Base-by-base conservation (phyloP, 345 rosid genomes). In the Citropsis articulata region DNA sequence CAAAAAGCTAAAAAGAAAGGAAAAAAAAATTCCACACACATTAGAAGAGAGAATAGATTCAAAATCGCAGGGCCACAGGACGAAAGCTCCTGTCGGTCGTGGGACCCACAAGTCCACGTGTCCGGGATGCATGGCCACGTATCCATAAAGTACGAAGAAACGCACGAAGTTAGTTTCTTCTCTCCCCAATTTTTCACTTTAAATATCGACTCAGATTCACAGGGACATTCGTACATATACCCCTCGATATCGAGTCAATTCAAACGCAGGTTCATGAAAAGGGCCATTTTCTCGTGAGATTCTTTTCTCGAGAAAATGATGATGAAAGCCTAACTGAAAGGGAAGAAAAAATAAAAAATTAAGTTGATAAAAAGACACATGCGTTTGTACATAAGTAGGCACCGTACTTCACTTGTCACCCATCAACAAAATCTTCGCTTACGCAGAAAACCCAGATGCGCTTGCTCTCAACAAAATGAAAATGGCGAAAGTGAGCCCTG, bases 61-160 rank as follows among this genome's bases (percentile, higher is more conserved):
- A 19, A 53, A 53, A 53, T 16, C 7, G 57, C 21, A 5, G 22
- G 57, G 57, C 57, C 57, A 53, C 22, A 18, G 4, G 22, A 5
- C 3, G 1, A 18, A 53, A 19, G 5, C 57, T 19, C 36, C 13
- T 25, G 64, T 78, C 66, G 50, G 80, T 60, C 2, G n/a, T 7
- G 82, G 79, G 77, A 42, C 66, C 55, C 40, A 35, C 40, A 10
- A 48, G 28, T 61, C 82, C 71, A 79, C 82, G 75, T 82, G 80
- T 64, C 71, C 36, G 16, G 1, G 2, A 1, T 75, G 79, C 71
- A 57, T 71, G 80, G 30, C 82, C 82, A 82, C 70, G 80, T 79
- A 65, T 59, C 10, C 21, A 25, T 7, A 21, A 57, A 27, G 38
- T 6, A 53, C 22, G 48, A 7, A 6, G 64, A 69, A 75, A 75